phyloP scores from a whole-genome alignment of 2,329 filamentous ascomycete species.

The Neonectria neomacrospora region DNA sequence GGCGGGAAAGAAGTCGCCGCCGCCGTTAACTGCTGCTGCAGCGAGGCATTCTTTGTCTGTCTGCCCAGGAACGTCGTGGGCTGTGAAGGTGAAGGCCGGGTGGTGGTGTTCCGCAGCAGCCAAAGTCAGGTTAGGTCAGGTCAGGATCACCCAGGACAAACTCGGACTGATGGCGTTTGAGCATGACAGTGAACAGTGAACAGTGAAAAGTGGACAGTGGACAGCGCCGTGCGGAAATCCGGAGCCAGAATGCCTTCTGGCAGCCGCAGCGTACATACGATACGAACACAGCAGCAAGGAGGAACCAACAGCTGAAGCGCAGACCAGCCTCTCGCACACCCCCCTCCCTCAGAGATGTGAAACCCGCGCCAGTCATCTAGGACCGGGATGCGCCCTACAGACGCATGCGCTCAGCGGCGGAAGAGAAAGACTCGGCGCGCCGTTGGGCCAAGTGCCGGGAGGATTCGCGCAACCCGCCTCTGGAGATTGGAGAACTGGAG shows the following conservation, averaged over 20 bases:
- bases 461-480: conserved; percentile 21
- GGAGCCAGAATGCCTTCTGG: background rate
- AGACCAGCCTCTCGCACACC: conserved; percentile 3
- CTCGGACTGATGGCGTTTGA: background rate
- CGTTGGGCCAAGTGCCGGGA: conserved; percentile 35
- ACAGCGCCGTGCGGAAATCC: background rate
- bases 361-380: conserved; percentile 35
- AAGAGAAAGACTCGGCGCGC: conserved; percentile 27
- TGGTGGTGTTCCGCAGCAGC: background rate
- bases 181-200: too few relatives aligned
- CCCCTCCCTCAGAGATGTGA: conserved; percentile 28
- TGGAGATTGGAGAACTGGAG: background rate
- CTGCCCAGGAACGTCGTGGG: background rate
- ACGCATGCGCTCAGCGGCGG: conserved; percentile 15
- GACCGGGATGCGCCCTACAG: conserved; percentile 35
- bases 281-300: background rate
- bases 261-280: too few relatives aligned
- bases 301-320: conserved; percentile 15
- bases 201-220: too few relatives aligned
- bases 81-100: background rate
- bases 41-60: conserved; percentile 30
- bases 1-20: background rate
- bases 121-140: background rate
- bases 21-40: background rate
- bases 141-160: background rate